phyloP scores from a whole-genome alignment of 2,329 filamentous ascomycete genomes.

The Aspergillus jensenii region DNA sequence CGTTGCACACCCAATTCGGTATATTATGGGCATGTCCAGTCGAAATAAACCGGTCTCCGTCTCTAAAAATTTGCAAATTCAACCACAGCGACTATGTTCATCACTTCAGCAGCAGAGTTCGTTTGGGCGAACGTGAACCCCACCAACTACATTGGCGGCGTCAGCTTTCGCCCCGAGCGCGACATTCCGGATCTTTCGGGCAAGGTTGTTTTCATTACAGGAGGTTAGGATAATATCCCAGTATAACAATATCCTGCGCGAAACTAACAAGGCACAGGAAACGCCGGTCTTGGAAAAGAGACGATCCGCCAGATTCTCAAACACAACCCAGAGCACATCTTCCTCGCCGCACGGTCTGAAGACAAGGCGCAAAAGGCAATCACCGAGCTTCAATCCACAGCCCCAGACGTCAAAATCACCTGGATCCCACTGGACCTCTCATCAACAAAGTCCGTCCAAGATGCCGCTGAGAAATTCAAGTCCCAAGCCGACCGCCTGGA shows the following conservation, averaged over 20 bases:
- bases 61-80: not conserved
- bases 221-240: conserved; percentile 23
- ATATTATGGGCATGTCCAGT: not conserved
- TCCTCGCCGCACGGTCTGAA: conserved; percentile 35
- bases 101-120: not conserved
- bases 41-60: not conserved
- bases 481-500: conserved; percentile 24
- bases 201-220: conserved; percentile 38
- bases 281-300: conserved; percentile 50
- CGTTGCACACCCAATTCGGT: not conserved
- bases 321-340: conserved; percentile 42
- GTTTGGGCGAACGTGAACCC: not conserved
- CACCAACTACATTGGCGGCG: conserved; percentile 2
- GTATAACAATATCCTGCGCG: too few species aligned
- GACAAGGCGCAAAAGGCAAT: conserved; percentile 24
- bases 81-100: not conserved
- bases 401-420: not conserved
- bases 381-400: not conserved
- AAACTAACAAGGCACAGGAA: conserved; percentile 29
- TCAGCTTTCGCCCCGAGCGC: conserved; percentile 21
- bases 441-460: not conserved
- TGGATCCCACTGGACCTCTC: conserved; percentile 1
- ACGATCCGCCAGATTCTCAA: conserved; percentile 43
- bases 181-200: conserved; percentile 35
- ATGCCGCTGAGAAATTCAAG: not conserved